Percentiles rank a stretch among this genome's conserved stretches.
Evolutionary conservation across 192 early-diverging fungal genomes (phyloP).

Genomic region (Podila horticola): DNA sequence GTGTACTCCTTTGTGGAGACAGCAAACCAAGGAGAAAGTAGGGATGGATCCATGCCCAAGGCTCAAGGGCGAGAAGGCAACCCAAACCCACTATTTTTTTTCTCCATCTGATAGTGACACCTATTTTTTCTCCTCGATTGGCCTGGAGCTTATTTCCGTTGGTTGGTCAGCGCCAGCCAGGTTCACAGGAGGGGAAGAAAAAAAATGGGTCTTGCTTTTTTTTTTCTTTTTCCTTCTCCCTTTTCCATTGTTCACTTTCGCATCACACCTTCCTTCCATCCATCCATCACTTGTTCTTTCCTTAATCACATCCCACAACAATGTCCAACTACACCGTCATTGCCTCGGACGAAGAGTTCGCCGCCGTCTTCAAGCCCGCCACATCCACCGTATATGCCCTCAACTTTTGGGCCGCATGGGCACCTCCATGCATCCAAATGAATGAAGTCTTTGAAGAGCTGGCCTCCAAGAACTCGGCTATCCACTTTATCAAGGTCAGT

Average conservation of each 20-base stretch:
- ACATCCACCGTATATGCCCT: constrained; percentile 62
- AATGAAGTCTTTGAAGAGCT: constrained; percentile 91
- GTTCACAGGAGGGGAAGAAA: not conserved
- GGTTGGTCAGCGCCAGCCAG: not conserved
- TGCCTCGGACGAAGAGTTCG: constrained; percentile 55
- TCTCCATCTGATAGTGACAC: too few species aligned
- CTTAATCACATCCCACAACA: not conserved
- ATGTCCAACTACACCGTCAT: constrained; percentile 58
- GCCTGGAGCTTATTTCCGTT: not conserved
- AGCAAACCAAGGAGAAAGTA: too few species aligned
- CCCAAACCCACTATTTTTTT: too few species aligned
- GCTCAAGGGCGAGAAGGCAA: too few species aligned
- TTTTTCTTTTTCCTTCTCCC: not conserved
- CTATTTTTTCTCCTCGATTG: too few species aligned
- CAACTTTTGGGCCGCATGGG: constrained; percentile 96
- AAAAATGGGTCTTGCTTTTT: constrained; percentile 1
- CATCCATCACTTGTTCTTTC: not conserved
- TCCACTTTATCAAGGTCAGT: constrained; percentile 81
- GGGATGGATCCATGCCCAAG: too few species aligned
- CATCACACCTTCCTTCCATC: not conserved
- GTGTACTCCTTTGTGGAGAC: too few species aligned
- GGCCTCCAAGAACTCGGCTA: constrained; percentile 75
- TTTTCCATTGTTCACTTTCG: not conserved
- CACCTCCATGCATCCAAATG: constrained; percentile 91
- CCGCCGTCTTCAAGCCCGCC: constrained; percentile 37